Evolutionary conservation across 371 early-diverging fungal genomes (phyloP).

Genomic region (Apophysomyces elegans): DNA sequence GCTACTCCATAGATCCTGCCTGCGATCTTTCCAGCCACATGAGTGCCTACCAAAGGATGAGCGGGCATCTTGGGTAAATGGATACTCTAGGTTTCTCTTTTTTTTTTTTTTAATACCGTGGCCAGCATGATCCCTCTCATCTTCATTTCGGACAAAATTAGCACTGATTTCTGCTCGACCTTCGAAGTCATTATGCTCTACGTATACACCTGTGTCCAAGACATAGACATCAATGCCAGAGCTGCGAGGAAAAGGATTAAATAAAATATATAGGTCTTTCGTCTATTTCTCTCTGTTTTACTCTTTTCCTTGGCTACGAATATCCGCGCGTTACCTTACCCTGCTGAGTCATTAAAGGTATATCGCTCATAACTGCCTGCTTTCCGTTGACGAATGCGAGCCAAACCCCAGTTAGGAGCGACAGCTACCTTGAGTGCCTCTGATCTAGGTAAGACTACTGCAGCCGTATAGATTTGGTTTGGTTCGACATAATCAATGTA

Average conservation of each 20-base stretch:
- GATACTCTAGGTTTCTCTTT: too few relatives aligned
- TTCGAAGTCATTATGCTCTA: conserved; percentile 72
- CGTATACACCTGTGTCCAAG: conserved; percentile 68
- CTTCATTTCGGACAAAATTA: conserved; percentile 46
- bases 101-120: conserved; percentile 23
- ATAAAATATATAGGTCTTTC: conserved; percentile 16
- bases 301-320: too few relatives aligned
- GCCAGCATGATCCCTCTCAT: conserved; percentile 34
- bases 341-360: conserved; percentile 19
- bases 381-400: conserved; percentile 20
- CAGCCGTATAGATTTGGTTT: conserved; percentile 21
- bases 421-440: neutral
- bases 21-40: conserved; percentile 64
- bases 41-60: conserved; percentile 39
- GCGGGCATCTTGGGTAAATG: too few relatives aligned
- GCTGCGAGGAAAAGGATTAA: conserved; percentile 48
- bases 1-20: conserved; percentile 54
- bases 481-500: conserved; percentile 26
- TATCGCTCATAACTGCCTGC: conserved; percentile 10
- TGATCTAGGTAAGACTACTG: conserved; percentile 10
- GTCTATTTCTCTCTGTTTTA: conserved; percentile 17
- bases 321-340: conserved; percentile 11
- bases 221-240: conserved; percentile 58
- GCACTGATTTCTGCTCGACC: conserved; percentile 73
- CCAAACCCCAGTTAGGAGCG: conserved; percentile 27